Conservation (phyloP, 208 protist species). For the Leptomonas pyrrhocoris region DNA sequence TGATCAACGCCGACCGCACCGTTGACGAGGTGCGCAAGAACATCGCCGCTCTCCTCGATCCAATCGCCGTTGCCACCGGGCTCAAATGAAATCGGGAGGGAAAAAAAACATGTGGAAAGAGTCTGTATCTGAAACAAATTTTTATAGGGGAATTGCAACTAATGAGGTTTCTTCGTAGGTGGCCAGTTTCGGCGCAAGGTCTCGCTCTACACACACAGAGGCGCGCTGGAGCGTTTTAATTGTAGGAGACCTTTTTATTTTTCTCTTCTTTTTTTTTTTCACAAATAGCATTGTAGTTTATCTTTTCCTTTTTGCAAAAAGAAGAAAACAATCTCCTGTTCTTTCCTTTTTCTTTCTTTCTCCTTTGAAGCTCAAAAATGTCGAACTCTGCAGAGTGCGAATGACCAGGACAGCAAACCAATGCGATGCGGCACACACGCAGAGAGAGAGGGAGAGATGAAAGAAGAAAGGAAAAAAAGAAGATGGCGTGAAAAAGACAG, state of each 20-base stretch:
- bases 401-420: not conserved
- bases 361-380: not conserved
- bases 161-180: not conserved
- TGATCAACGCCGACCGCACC: conserved; percentile 76
- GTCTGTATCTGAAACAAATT: not conserved
- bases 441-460: not conserved
- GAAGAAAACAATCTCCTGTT: conserved; percentile 1
- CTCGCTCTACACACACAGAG: not conserved
- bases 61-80: conserved; percentile 63
- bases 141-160: not conserved
- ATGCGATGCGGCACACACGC: not conserved
- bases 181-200: not conserved
- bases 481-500: not conserved
- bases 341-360: conserved; percentile 6
- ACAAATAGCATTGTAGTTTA: conserved; percentile 15
- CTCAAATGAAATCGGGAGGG: conserved; percentile 37
- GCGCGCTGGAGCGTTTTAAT: not conserved
- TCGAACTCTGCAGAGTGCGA: not conserved
- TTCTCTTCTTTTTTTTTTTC: not conserved
- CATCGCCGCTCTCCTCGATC: conserved; percentile 70
- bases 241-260: not conserved
- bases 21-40: conserved; percentile 71
- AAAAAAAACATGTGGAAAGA: conserved; percentile 4
- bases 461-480: not conserved
- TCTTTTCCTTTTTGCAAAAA: conserved; percentile 3